phyloP scores from a whole-genome alignment of 2,329 filamentous ascomycete species.

The Aspergillus floridensis region DNA sequence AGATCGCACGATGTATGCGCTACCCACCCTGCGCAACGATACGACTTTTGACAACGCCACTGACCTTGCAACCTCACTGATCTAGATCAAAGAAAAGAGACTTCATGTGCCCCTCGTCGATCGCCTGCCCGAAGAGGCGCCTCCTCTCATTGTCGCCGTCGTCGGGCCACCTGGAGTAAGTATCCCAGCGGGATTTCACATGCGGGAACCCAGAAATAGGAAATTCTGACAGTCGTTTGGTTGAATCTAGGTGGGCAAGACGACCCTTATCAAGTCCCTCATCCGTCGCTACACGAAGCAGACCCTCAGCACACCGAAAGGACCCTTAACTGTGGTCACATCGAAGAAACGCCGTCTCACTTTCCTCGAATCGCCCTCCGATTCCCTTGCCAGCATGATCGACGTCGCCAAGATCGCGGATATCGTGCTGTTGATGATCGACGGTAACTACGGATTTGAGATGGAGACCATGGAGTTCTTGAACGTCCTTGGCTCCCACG shows the following conservation, averaged over 20 bases:
- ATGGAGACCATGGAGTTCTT: conserved; percentile 99
- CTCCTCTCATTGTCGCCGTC: conserved; percentile 87
- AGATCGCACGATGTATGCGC: conserved; percentile 54
- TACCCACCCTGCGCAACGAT: not conserved
- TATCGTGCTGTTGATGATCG: conserved; percentile 96
- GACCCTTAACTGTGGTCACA: conserved; percentile 92
- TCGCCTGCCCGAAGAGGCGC: conserved; percentile 89
- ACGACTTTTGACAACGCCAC: not conserved
- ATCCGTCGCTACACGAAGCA: conserved; percentile 95
- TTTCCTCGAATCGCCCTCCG: conserved; percentile 91
- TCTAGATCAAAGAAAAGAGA: conserved; percentile 86
- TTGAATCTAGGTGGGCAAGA: conserved; percentile 68
- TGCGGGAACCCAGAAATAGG: not conserved
- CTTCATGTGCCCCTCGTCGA: conserved; percentile 96
- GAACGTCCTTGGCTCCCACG: conserved; percentile 86
- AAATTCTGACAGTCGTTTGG: not conserved
- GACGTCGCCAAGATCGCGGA: conserved; percentile 96
- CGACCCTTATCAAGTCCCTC: conserved; percentile 89
- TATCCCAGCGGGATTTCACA: conserved; percentile 8
- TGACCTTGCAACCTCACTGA: conserved; percentile 13
- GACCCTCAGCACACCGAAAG: conserved; percentile 81
- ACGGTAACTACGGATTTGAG: conserved; percentile 97
- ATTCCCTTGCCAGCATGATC: conserved; percentile 93
- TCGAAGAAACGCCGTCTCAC: conserved; percentile 93
- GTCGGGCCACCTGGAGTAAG: conserved; percentile 87